Percentiles rank a stretch among this genome's conserved stretches.
These are phyloP conservation scores for Diutina siamensis DNA, from an alignment of 1,139 yeast genomes.

Conservation along the genomic window DNA sequence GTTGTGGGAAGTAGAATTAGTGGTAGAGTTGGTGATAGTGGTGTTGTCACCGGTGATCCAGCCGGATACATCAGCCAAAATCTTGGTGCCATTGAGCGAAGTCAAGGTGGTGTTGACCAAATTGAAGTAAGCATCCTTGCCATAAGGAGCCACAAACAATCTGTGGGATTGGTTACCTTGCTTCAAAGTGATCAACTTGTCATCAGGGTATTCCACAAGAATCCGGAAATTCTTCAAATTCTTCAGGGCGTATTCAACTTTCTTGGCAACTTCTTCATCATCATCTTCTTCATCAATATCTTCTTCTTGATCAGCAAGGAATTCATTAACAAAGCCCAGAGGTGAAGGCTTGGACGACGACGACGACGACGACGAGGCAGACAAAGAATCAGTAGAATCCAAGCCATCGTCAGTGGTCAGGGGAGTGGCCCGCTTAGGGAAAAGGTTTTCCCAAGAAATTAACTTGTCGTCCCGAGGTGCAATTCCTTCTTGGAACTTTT, in stretches of 20 bases:
- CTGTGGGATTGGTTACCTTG: neutral
- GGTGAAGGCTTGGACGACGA: neutral
- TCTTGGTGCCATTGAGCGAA: neutral
- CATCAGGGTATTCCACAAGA: conserved; percentile 1
- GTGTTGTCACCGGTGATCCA: neutral
- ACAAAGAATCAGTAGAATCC: neutral
- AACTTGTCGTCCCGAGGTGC: neutral
- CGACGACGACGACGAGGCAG: neutral
- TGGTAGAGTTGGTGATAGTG: neutral
- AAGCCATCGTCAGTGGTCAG: neutral
- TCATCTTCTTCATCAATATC: neutral
- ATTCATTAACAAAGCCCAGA: neutral
- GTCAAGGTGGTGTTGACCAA: conserved; percentile 3
- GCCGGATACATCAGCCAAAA: neutral
- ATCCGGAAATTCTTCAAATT: conserved; percentile 6
- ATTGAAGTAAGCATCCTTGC: conserved; percentile 1
- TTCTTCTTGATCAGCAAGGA: neutral
- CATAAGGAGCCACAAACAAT: neutral
- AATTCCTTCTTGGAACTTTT: neutral
- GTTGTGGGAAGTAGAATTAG: neutral
- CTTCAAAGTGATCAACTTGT: conserved; percentile 4
- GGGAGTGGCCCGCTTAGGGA: neutral
- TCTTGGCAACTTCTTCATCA: neutral
- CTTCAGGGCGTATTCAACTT: neutral
- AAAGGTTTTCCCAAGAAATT: neutral